phyloP scores from a whole-genome alignment of 345 rosid genomes.

The Linum trigynum region DNA sequence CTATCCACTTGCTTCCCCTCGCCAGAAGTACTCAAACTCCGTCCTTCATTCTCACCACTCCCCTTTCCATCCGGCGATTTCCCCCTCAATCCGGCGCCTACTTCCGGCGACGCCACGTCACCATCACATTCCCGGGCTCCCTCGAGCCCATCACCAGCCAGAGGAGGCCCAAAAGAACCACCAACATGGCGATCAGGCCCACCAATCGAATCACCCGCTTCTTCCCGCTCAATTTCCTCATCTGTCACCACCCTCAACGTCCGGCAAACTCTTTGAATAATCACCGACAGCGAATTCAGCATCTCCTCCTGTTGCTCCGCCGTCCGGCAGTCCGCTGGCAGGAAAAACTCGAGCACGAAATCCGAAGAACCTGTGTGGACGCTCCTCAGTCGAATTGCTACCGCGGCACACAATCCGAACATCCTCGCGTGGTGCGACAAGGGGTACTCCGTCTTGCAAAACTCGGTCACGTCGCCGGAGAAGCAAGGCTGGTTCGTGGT shows the following conservation, averaged over 20 bases:
- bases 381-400: constrained; percentile 28
- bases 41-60: constrained; percentile 27
- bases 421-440: constrained; percentile 65
- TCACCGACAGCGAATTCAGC: constrained; percentile 10
- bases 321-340: constrained; percentile 26
- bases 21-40: constrained; percentile 29
- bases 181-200: constrained; percentile 19
- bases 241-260: constrained; percentile 20
- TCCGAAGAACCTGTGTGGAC: constrained; percentile 15
- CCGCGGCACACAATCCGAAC: constrained; percentile 22
- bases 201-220: constrained; percentile 24
- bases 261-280: constrained; percentile 17
- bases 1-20: constrained; percentile 37
- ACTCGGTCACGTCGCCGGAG: constrained; percentile 51
- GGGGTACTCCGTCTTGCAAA: constrained; percentile 62
- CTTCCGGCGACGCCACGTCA: constrained; percentile 13
- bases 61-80: constrained; percentile 25
- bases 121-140: constrained; percentile 24
- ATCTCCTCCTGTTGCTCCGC: constrained; percentile 15
- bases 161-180: constrained; percentile 22
- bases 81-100: constrained; percentile 22
- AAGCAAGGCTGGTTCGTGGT: constrained; percentile 87
- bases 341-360: constrained; percentile 30
- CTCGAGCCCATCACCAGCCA: constrained; percentile 5
- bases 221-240: constrained; percentile 29